Conservation (phyloP, 331 rosid species). For the Rhamnella rubrinervis region DNA sequence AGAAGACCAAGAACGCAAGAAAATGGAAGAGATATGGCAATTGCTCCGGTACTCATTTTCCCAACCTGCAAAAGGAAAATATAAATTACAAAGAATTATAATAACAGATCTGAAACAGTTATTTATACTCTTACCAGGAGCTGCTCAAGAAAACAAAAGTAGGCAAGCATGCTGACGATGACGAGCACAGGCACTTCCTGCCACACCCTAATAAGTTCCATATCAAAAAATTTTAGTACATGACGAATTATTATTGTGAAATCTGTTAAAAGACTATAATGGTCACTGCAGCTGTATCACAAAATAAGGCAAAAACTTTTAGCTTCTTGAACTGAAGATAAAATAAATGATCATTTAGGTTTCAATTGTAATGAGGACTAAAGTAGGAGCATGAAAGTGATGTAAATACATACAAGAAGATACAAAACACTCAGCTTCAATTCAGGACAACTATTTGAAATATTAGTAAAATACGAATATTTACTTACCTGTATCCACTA, state of each 20-base stretch:
- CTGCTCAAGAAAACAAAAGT: constrained; percentile 96
- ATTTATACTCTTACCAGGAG: constrained; percentile 62
- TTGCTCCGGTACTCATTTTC: constrained; percentile 74
- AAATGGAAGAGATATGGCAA: constrained; percentile 87
- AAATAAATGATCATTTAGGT: neutral
- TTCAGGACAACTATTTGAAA: neutral
- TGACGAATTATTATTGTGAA: neutral
- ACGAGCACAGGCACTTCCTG: constrained; percentile 97
- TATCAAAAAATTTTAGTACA: constrained; percentile 15
- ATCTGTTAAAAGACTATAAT: neutral
- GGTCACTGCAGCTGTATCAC: neutral
- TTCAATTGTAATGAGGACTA: neutral
- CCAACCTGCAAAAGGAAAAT: constrained; percentile 56
- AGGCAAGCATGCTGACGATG: constrained; percentile 92
- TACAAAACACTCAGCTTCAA: neutral
- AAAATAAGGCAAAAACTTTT: no score
- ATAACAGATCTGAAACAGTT: constrained; percentile 5
- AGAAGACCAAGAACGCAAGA: constrained; percentile 90
- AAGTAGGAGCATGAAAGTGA: no score
- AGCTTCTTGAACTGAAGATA: no score
- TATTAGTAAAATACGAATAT: neutral
- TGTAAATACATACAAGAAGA: no score
- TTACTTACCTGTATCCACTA: constrained; percentile 70
- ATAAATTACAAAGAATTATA: constrained; percentile 14
- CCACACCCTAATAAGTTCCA: constrained; percentile 63